Conservation (phyloP, 495 filamentous ascomycete species). For the Penicillium canescens region DNA sequence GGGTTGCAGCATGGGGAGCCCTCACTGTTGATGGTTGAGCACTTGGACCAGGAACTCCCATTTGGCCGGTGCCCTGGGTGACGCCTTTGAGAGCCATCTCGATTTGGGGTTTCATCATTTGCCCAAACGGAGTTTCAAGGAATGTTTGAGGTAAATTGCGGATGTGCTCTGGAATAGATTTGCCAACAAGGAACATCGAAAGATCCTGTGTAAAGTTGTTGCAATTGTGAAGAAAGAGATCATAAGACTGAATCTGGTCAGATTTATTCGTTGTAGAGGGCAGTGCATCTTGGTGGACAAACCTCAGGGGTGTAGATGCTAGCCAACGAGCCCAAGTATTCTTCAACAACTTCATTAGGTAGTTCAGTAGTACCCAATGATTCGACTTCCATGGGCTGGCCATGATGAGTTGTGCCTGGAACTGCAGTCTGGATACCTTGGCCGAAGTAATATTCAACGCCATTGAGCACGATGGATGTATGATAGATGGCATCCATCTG, state of each 20-base stretch:
- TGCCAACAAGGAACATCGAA: slow-evolving; percentile 85
- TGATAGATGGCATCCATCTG: slow-evolving; percentile 91
- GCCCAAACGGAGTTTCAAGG: slow-evolving; percentile 85
- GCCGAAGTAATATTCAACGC: slow-evolving; percentile 75
- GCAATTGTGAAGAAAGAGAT: slow-evolving; percentile 90
- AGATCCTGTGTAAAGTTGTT: slow-evolving; percentile 98
- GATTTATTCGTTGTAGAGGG: background rate
- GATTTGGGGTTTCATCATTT: slow-evolving; percentile 83
- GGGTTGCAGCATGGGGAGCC: slow-evolving; percentile 17
- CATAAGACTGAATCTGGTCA: slow-evolving; percentile 64
- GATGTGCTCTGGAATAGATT: slow-evolving; percentile 85
- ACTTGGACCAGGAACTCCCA: slow-evolving; percentile 16
- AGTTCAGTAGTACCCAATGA: slow-evolving; percentile 74
- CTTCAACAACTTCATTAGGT: slow-evolving; percentile 79
- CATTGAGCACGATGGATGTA: slow-evolving; percentile 79
- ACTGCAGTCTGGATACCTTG: slow-evolving; percentile 75
- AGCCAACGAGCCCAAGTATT: slow-evolving; percentile 84
- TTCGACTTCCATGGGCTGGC: slow-evolving; percentile 75
- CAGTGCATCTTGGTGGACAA: slow-evolving; percentile 7
- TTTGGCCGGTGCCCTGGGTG: slow-evolving; percentile 53
- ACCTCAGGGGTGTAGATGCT: slow-evolving; percentile 82
- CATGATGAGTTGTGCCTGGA: slow-evolving; percentile 83
- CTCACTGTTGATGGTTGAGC: slow-evolving; percentile 21
- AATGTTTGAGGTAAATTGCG: slow-evolving; percentile 84
- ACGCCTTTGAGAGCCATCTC: slow-evolving; percentile 70